A percentile compares a stretch with the other conserved stretches of the same genome.
These are phyloP conservation scores for Mycotypha africana DNA, from an alignment of 371 early-diverging fungal genomes.

Conservation along the genomic window DNA sequence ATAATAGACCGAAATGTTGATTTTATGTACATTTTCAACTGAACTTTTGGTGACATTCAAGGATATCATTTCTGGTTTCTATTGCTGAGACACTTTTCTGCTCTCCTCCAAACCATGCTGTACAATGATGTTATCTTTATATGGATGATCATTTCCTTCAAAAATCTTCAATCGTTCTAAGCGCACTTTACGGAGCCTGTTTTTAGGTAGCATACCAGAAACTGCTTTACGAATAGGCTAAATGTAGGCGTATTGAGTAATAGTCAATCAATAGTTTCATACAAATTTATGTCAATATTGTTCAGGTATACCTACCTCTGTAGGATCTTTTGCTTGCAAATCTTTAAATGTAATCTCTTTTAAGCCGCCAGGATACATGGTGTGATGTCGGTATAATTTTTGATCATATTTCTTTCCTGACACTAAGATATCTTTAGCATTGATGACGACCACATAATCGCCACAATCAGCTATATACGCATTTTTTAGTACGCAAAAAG, in stretches of 20 bases:
- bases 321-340: constrained; percentile 75
- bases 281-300: background rate
- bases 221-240: constrained; percentile 87
- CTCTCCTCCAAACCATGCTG: constrained; percentile 69
- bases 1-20: no score
- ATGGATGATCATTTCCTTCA: constrained; percentile 89
- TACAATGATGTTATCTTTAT: constrained; percentile 82
- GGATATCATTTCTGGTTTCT: no score
- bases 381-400: constrained; percentile 89
- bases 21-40: no score
- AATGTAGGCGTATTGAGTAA: background rate
- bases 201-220: constrained; percentile 96
- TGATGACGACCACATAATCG: constrained; percentile 96
- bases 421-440: constrained; percentile 79
- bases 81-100: no score
- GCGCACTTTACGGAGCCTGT: constrained; percentile 78
- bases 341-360: constrained; percentile 75
- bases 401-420: constrained; percentile 86
- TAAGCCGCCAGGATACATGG: constrained; percentile 89
- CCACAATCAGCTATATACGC: constrained; percentile 88
- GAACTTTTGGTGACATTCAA: no score
- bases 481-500: no score
- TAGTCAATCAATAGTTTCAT: no score
- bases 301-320: constrained; percentile 46
- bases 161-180: constrained; percentile 82